Conservation (phyloP, 345 rosid species). For the Firmiana major region DNA sequence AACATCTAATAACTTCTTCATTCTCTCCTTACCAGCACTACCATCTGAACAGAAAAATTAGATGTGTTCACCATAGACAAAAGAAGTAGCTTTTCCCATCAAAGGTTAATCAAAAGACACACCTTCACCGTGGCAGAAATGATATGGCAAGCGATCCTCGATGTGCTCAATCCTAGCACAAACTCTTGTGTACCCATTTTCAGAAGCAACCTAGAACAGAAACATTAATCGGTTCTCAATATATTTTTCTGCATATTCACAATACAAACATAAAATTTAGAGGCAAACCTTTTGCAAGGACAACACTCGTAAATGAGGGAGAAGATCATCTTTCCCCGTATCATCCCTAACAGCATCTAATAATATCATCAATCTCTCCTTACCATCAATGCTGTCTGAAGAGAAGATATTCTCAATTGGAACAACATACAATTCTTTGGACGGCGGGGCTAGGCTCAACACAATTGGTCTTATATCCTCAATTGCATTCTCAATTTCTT, state of each 20-base stretch:
- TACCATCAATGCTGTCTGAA: constrained; percentile 41
- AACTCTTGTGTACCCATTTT: constrained; percentile 71
- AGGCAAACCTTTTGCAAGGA: constrained; percentile 68
- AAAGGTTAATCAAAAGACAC: constrained; percentile 12
- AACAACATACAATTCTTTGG: constrained; percentile 58
- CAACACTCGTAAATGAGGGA: constrained; percentile 58
- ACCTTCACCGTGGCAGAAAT: constrained; percentile 93
- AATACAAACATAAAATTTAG: not conserved
- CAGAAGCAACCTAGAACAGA: constrained; percentile 56
- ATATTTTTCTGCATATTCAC: not conserved
- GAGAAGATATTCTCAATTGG: constrained; percentile 51
- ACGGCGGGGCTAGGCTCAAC: constrained; percentile 51
- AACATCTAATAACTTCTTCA: constrained; percentile 44
- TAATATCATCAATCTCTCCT: constrained; percentile 46
- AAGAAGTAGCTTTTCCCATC: not conserved
- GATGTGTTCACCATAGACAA: not conserved
- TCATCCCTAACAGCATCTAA: constrained; percentile 52
- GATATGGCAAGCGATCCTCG: constrained; percentile 85
- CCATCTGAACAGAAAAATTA: constrained; percentile 39
- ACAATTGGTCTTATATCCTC: constrained; percentile 47
- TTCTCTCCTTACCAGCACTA: constrained; percentile 40
- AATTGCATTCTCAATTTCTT: constrained; percentile 29
- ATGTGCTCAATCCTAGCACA: constrained; percentile 68
- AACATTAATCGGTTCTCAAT: not conserved
- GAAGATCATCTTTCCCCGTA: constrained; percentile 85